Percentiles rank a stretch among this genome's conserved stretches.
These are phyloP conservation scores for Halophytophthora batemanensis DNA, from an alignment of 352 stramenopile species.

Conservation along the genomic window DNA sequence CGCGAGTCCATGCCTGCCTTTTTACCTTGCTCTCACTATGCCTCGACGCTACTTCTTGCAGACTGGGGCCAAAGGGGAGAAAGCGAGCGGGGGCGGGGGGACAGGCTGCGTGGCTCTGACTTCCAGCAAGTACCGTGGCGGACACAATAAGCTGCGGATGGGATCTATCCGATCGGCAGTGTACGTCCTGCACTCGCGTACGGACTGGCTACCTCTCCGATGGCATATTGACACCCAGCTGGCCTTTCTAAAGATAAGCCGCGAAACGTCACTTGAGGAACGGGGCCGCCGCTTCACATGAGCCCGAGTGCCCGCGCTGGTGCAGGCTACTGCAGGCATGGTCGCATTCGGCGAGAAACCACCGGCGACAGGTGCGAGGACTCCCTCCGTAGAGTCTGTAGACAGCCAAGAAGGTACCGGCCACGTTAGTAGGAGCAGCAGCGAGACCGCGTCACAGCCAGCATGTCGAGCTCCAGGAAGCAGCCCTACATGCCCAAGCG, in stretches of 20 bases:
- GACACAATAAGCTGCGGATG: background rate
- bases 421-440: too few relatives aligned
- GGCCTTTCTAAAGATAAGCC: too few relatives aligned
- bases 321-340: background rate
- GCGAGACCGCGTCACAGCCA: background rate
- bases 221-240: too few relatives aligned
- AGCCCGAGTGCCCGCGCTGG: too few relatives aligned
- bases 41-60: slow-evolving; percentile 9
- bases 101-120: slow-evolving; percentile 2
- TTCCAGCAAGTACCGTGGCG: background rate
- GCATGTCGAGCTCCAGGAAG: slow-evolving; percentile 50
- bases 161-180: background rate
- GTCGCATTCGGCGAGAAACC: slow-evolving; percentile 24
- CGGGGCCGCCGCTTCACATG: background rate
- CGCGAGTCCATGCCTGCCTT: slow-evolving; percentile 51
- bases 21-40: slow-evolving; percentile 11
- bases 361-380: slow-evolving; percentile 3
- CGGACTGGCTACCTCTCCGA: too few relatives aligned
- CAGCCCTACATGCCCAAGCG: slow-evolving; percentile 56
- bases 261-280: background rate
- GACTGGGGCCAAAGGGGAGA: too few relatives aligned
- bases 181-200: background rate
- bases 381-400: too few relatives aligned
- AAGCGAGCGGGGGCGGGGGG: slow-evolving; percentile 10
- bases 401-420: too few relatives aligned